Evolutionary conservation across 495 filamentous ascomycete genomes (phyloP).

Genomic region (Hypoxylon fuscum): DNA sequence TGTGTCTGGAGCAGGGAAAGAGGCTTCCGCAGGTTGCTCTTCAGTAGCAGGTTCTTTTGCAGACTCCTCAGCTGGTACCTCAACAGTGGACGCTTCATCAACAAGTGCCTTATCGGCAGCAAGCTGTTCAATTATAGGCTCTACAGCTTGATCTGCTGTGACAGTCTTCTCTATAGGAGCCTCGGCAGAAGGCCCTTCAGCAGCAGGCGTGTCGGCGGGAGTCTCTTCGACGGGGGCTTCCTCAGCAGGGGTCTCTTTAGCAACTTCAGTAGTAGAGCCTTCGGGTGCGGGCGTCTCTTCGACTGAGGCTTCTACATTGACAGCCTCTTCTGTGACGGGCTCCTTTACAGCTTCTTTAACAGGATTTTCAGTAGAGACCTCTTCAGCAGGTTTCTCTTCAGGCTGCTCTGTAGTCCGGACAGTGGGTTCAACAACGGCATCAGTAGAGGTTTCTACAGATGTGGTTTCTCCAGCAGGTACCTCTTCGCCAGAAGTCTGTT

Average conservation of each 20-base stretch:
- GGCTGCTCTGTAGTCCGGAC: background rate
- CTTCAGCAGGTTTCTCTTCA: background rate
- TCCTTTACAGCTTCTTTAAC: conserved; percentile 11
- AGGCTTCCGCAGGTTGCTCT: background rate
- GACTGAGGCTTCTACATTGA: conserved; percentile 12
- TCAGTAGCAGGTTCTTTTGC: background rate
- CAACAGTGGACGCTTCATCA: background rate
- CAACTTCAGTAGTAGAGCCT: conserved; percentile 2
- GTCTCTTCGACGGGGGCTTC: conserved; percentile 12
- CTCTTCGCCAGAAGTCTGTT: no score
- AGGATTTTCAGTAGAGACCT: conserved; percentile 3
- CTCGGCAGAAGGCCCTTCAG: background rate
- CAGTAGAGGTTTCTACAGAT: conserved; percentile 13
- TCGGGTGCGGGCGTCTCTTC: background rate
- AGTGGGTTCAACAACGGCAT: background rate
- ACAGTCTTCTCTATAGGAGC: conserved; percentile 12
- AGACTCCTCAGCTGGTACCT: conserved; percentile 1
- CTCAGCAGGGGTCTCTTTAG: conserved; percentile 11
- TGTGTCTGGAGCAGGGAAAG: no score
- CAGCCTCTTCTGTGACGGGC: conserved; percentile 25
- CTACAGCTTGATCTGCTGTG: conserved; percentile 1
- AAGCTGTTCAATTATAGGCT: conserved; percentile 4
- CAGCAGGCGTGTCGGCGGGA: background rate
- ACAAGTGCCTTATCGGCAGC: background rate
- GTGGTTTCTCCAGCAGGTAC: background rate